These are phyloP conservation scores for Coemansia linderi DNA, from an alignment of 371 early-diverging fungal genomes.

Conservation along the genomic window DNA sequence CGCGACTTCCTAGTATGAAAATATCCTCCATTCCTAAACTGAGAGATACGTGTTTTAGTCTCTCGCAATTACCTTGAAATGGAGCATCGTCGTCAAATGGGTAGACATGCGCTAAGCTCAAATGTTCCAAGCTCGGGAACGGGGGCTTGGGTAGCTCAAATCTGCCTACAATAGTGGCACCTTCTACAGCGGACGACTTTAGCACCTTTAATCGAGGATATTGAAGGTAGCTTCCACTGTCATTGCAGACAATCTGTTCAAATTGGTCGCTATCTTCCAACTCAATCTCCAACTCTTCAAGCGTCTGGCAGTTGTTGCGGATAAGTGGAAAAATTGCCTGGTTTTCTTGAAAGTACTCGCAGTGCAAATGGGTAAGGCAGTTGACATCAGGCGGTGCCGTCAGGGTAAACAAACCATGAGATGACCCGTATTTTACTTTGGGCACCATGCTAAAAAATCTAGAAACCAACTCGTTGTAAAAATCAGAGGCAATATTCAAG, in stretches of 20 bases:
- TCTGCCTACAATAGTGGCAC: background rate
- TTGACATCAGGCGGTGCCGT: background rate
- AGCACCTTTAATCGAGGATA: constrained; percentile 7
- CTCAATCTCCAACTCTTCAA: constrained; percentile 1
- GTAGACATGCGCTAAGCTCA: background rate
- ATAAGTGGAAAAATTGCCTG: background rate
- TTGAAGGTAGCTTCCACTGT: background rate
- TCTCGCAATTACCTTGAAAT: constrained; percentile 4
- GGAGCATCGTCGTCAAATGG: constrained; percentile 4
- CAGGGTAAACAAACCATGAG: background rate
- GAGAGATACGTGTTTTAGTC: background rate
- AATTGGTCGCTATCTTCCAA: constrained; percentile 2
- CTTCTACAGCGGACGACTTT: background rate
- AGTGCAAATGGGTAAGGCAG: background rate
- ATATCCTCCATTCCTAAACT: background rate
- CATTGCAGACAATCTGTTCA: background rate
- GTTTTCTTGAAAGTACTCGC: background rate
- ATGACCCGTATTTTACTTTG: background rate
- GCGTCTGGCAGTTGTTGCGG: background rate
- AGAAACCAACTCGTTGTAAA: constrained; percentile 8
- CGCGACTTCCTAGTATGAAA: background rate
- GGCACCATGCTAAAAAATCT: background rate
- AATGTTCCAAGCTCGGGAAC: background rate
- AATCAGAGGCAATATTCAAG: background rate
- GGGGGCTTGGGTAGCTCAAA: background rate